phyloP scores from a whole-genome alignment of 2,329 filamentous ascomycete species.

The Orbilia ellipsospora region DNA sequence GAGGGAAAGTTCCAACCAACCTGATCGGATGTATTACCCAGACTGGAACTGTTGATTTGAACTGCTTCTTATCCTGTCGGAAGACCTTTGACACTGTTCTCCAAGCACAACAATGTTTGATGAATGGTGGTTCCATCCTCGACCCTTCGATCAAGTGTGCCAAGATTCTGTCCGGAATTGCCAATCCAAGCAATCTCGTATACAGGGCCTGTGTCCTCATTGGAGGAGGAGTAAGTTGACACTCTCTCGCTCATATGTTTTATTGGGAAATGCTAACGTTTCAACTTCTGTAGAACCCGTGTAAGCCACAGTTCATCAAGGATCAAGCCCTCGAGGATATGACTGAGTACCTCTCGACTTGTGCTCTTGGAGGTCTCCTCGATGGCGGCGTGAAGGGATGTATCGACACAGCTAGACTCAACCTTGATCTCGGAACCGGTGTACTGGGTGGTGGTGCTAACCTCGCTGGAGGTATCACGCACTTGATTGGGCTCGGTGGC shows the following conservation, averaged over 20 bases:
- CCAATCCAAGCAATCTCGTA: constrained; percentile 31
- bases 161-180: constrained; percentile 17
- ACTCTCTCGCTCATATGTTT: background rate
- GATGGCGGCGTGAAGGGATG: constrained; percentile 33
- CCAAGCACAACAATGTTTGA: constrained; percentile 45
- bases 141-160: constrained; percentile 38
- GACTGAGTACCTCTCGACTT: constrained; percentile 30
- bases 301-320: constrained; percentile 39
- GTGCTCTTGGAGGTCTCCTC: constrained; percentile 35
- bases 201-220: constrained; percentile 35
- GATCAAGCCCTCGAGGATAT: constrained; percentile 43
- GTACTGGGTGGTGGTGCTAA: background rate
- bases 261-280: constrained; percentile 20
- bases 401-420: constrained; percentile 19
- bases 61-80: constrained; percentile 34
- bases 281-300: constrained; percentile 23
- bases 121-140: constrained; percentile 28
- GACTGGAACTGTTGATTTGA: constrained; percentile 16
- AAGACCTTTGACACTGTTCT: constrained; percentile 43
- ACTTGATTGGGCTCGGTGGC: background rate
- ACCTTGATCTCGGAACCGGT: constrained; percentile 38
- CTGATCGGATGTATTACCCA: constrained; percentile 35
- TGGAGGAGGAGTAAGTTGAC: constrained; percentile 50
- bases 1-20: constrained; percentile 39
- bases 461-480: background rate